Evolutionary conservation across 495 filamentous ascomycete genomes (phyloP), one percentile per base, ranked within the genome.

Genomic region (Aspergillus haitiensis): DNA sequence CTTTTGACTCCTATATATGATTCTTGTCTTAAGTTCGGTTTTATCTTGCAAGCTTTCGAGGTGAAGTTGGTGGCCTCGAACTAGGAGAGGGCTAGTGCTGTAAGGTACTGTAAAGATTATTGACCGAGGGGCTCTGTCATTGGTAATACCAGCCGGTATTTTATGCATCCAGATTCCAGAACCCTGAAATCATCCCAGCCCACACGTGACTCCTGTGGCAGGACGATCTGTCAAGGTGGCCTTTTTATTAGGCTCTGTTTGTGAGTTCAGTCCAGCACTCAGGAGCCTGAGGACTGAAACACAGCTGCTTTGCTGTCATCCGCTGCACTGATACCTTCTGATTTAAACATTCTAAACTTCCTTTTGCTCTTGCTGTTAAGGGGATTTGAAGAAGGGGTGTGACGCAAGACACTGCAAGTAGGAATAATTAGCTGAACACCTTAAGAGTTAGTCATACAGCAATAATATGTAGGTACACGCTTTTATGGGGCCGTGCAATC

Each of bases 221-320:
- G 45, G 40, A 36, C 32, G 55, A 58, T 60, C 51, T 52, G 63
- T 61, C 63, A 37, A 65, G 51, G 63, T 65, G 63, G 63, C 63
- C 63, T 65, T 59, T 61, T 52, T 36, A 27, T 44, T 46, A 36
- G 21, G 40, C 40, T 35, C 10, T 27, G 21, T 27, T 27, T 27
- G 21, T 27, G 21, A 27, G 21, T 27, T 3, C 21, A 27, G 21
- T 27, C 3, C 21, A 27, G 21, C 21, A 27, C 3, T n/a, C 39
- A 5, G 9, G 18, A 13, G 8, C 33, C 48, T 51, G 7, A 27
- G 21, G 21, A 27, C n/a, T n/a, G n/a, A n/a, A n/a, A n/a, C n/a
- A n/a, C n/a, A n/a, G n/a, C n/a, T n/a, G n/a, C n/a, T n/a, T n/a
- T n/a, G n/a, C n/a, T n/a, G n/a, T n/a, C 21, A 27, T 27, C 21